These are phyloP conservation scores for Dioscorea alata DNA, from an alignment of 106 monocot genomes.

Conservation along the genomic window DNA sequence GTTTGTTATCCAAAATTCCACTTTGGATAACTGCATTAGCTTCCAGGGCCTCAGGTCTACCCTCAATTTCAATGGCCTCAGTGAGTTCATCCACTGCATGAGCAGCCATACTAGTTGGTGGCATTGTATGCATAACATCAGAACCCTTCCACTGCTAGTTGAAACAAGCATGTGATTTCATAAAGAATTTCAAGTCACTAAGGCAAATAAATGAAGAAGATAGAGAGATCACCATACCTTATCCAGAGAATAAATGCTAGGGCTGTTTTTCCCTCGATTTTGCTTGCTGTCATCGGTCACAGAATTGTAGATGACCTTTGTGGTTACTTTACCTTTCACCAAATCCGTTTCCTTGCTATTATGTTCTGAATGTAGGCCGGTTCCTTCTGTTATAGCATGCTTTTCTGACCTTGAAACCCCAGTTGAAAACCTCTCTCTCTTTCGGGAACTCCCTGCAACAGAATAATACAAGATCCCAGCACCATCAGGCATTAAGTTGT, in stretches of 20 bases:
- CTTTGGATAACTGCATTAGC: slow-evolving; percentile 20
- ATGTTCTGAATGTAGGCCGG: slow-evolving; percentile 9
- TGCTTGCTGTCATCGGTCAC: slow-evolving; percentile 21
- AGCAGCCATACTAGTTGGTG: slow-evolving; percentile 67
- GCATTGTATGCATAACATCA: slow-evolving; percentile 23
- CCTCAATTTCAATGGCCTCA: slow-evolving; percentile 58
- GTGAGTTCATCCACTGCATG: slow-evolving; percentile 62
- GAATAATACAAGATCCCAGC: not conserved
- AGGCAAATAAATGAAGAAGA: not conserved
- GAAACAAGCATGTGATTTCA: not conserved
- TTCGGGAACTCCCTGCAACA: slow-evolving; percentile 28
- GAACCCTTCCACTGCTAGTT: slow-evolving; percentile 37
- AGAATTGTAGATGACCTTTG: slow-evolving; percentile 13
- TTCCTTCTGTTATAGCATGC: slow-evolving; percentile 18
- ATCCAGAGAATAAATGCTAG: not conserved
- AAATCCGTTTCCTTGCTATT: slow-evolving; percentile 22
- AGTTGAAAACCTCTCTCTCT: slow-evolving; percentile 24
- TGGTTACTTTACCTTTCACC: slow-evolving; percentile 11
- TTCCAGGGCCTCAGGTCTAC: slow-evolving; percentile 29
- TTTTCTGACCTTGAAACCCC: slow-evolving; percentile 20
- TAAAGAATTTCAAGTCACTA: not conserved
- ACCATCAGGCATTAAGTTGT: not conserved
- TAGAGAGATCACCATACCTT: slow-evolving; percentile 20
- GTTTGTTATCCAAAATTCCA: slow-evolving; percentile 19
- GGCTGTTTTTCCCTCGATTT: slow-evolving; percentile 26